Conservation (phyloP, 2,329 filamentous ascomycete species). For the Botrytis porri region DNA sequence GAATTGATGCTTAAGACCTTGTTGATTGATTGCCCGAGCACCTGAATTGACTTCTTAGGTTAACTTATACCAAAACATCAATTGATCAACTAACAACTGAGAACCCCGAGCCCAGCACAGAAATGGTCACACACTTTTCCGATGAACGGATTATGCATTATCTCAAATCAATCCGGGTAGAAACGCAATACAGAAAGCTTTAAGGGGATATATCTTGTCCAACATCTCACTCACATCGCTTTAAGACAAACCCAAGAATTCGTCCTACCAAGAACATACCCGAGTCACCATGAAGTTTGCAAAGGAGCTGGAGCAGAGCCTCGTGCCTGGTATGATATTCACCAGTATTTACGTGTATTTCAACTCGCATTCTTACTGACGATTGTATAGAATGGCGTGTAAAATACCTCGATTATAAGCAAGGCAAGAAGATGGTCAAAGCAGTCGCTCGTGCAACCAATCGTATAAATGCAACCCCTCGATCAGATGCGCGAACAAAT, state of each 20-base stretch:
- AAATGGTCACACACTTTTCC: neutral
- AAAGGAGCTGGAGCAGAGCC: slow-evolving; percentile 79
- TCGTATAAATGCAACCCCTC: slow-evolving; percentile 55
- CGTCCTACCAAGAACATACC: neutral
- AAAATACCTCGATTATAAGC: slow-evolving; percentile 95
- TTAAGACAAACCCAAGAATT: neutral
- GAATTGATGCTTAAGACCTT: neutral
- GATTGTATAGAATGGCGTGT: slow-evolving; percentile 72
- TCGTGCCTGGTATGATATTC: slow-evolving; percentile 65
- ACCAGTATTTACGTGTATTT: neutral
- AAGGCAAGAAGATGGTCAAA: slow-evolving; percentile 92
- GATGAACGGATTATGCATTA: neutral
- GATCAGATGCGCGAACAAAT: slow-evolving; percentile 23
- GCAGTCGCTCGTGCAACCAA: slow-evolving; percentile 70
- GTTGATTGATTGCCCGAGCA: neutral
- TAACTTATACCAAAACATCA: neutral
- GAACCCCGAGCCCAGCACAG: neutral
- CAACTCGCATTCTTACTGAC: slow-evolving; percentile 7
- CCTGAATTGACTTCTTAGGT: neutral
- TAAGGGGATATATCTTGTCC: neutral
- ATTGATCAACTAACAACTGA: neutral
- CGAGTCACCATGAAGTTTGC: slow-evolving; percentile 56
- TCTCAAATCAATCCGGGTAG: neutral
- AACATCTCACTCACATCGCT: neutral
- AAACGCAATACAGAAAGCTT: neutral